Evolutionary conservation across 78 protist genomes (phyloP), one percentile per base, ranked within the genome.

Genomic region (Chrysochromulina parva): DNA sequence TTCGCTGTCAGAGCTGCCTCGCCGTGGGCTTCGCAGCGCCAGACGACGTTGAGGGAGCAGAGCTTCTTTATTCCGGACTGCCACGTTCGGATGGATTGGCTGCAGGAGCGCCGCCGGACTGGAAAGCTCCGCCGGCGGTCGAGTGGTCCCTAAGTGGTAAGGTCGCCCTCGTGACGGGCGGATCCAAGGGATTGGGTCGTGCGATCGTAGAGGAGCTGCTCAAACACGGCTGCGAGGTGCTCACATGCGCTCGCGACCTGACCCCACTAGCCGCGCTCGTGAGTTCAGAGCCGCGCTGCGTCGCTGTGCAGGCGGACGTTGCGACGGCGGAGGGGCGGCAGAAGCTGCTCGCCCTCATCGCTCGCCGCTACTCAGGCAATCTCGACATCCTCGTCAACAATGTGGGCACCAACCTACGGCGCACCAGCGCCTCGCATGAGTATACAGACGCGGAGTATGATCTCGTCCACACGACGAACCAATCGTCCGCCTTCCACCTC

Each of bases 321-420:
- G 17, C 80, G 17, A 58, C 73, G 14, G n/a, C 16, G 13, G 67
- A 38, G 22, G 89, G 67, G 4, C 89, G 67, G 65, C 26, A 4
- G 58, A 9, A 1, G 66, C 69, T 84, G 50, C 13, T 84, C 22
- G 14, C 3, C 24, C 52, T 1, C 22, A 38, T 84, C 26, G 50
- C 11, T 7, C n/a, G 14, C n/a, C 71, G 7, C 26, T 55, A n/a
- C 50, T 5, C 9, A 13, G 26, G 5, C 1, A 53, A 19, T 14
- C 82, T 88, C 52, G 90, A 88, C 74, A 17, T 88, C 24, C 90
- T 88, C 24, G 90, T 88, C n/a, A 88, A 88, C 55, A 88, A 88
- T n/a, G 90, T 88, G 16, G 90, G 90, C 53, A 88, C 90, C 16
- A 88, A 88, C 28, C 20, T 88, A 0, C 55, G 90, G 9, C 7